phyloP scores from a whole-genome alignment of 805 yeast species.

The Zygoascus tannicola region DNA sequence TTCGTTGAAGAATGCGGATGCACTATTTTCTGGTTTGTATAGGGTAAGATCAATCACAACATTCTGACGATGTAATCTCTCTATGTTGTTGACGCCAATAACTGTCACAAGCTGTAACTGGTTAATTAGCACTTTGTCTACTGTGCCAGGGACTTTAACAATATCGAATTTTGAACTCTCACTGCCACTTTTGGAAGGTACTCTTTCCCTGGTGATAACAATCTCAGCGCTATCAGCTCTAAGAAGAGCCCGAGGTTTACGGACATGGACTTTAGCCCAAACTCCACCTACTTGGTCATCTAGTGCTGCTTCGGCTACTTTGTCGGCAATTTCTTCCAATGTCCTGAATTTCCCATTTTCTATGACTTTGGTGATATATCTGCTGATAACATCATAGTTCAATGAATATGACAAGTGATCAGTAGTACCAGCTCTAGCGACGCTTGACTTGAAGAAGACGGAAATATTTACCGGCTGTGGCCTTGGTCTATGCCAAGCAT shows the following conservation, averaged over 20 bases:
- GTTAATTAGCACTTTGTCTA: constrained; percentile 35
- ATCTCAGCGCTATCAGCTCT: constrained; percentile 44
- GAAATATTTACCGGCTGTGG: constrained; percentile 60
- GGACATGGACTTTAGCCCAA: constrained; percentile 34
- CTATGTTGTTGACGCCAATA: constrained; percentile 93
- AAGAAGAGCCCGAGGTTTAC: constrained; percentile 48
- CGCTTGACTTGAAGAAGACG: constrained; percentile 53
- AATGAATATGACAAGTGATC: constrained; percentile 78
- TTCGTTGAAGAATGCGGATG: constrained; percentile 11
- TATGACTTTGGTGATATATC: constrained; percentile 49
- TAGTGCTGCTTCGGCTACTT: constrained; percentile 38
- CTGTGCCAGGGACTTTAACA: constrained; percentile 15
- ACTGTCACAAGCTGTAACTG: constrained; percentile 56
- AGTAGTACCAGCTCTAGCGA: constrained; percentile 60
- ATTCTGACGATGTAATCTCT: constrained; percentile 70
- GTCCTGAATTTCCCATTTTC: constrained; percentile 32
- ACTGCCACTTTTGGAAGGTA: constrained; percentile 8
- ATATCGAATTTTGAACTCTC: constrained; percentile 7
- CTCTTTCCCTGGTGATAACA: constrained; percentile 30
- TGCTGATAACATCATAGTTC: constrained; percentile 78
- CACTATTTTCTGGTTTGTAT: constrained; percentile 28
- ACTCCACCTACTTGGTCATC: constrained; percentile 38
- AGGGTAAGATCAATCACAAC: constrained; percentile 50
- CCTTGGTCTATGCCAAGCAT: constrained; percentile 60
- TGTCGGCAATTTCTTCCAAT: constrained; percentile 37